phyloP scores from a whole-genome alignment of 176 grass and related monocot genomes.

The Thinopyrum elongatum region DNA sequence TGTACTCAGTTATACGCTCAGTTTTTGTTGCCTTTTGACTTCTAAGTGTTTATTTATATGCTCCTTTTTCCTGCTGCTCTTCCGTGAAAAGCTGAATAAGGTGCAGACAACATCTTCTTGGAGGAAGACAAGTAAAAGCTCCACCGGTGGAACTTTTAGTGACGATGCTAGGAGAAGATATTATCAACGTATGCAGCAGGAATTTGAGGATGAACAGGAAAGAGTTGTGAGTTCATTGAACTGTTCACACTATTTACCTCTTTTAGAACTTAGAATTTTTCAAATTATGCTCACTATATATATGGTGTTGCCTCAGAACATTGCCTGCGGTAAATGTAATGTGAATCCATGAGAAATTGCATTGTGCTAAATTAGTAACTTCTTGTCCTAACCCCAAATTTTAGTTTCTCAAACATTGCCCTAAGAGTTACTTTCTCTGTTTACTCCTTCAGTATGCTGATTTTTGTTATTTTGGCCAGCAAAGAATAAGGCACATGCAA shows the following conservation, averaged over 20 bases:
- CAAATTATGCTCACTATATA: not conserved
- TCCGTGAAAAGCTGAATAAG: conserved; percentile 56
- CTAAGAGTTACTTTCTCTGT: conserved; percentile 8
- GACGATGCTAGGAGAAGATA: conserved; percentile 75
- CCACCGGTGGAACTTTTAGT: conserved; percentile 53
- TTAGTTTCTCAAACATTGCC: not conserved
- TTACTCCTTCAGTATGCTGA: conserved; percentile 16
- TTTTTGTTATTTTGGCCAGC: conserved; percentile 37
- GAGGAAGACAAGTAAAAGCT: conserved; percentile 44
- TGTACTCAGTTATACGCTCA: not conserved
- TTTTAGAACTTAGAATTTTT: conserved; percentile 3
- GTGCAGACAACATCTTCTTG: conserved; percentile 54
- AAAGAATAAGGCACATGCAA: conserved; percentile 96
- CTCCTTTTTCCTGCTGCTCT: not conserved
- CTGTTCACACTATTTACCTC: conserved; percentile 16
- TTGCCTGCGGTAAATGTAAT: not conserved
- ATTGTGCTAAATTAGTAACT: conserved; percentile 2
- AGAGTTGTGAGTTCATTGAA: conserved; percentile 69
- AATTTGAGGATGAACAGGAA: conserved; percentile 85
- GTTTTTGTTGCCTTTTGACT: conserved; percentile 6
- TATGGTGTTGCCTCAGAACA: not conserved
- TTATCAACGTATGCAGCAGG: conserved; percentile 69
- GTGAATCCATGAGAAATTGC: not conserved
- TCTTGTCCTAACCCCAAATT: not conserved
- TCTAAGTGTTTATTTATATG: conserved; percentile 23